phyloP scores from a whole-genome alignment of 2,329 filamentous ascomycete species.

The Emydomyces testavorans region DNA sequence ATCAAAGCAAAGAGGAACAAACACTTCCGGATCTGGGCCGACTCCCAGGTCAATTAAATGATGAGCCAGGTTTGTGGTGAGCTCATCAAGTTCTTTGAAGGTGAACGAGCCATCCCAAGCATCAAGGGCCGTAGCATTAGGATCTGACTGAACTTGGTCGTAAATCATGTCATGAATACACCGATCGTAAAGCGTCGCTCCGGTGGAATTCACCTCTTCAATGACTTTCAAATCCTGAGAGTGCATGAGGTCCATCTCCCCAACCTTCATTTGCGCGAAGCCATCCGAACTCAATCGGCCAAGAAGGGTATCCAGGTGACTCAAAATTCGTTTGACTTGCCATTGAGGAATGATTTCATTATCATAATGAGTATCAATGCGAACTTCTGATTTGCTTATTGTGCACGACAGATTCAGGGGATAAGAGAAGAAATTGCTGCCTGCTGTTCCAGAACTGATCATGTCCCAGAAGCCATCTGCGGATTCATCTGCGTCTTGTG shows the following conservation, averaged over 20 bases:
- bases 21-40: slow-evolving; percentile 42
- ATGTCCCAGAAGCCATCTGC: slow-evolving; percentile 15
- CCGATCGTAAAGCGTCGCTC: slow-evolving; percentile 16
- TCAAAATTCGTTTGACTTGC: slow-evolving; percentile 16
- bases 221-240: slow-evolving; percentile 7
- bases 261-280: slow-evolving; percentile 9
- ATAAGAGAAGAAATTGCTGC: slow-evolving; percentile 15
- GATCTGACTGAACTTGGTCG: slow-evolving; percentile 12
- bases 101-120: slow-evolving; percentile 39
- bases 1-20: slow-evolving; percentile 63
- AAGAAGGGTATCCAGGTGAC: slow-evolving; percentile 16
- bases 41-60: slow-evolving; percentile 42
- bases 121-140: slow-evolving; percentile 18
- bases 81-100: slow-evolving; percentile 53
- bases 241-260: slow-evolving; percentile 13
- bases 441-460: slow-evolving; percentile 9
- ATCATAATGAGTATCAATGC: slow-evolving; percentile 16
- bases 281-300: slow-evolving; percentile 8
- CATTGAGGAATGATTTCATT: slow-evolving; percentile 14
- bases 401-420: slow-evolving; percentile 16
- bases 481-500: slow-evolving; percentile 18
- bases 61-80: slow-evolving; percentile 53
- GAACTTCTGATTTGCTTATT: slow-evolving; percentile 10
- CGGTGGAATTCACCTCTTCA: slow-evolving; percentile 9
- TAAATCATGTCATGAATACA: slow-evolving; percentile 20